A percentile compares a stretch with the other conserved stretches of the same genome.
Conservation (phyloP, 2,329 filamentous ascomycete genomes). For the Diplodia corticola region DNA sequence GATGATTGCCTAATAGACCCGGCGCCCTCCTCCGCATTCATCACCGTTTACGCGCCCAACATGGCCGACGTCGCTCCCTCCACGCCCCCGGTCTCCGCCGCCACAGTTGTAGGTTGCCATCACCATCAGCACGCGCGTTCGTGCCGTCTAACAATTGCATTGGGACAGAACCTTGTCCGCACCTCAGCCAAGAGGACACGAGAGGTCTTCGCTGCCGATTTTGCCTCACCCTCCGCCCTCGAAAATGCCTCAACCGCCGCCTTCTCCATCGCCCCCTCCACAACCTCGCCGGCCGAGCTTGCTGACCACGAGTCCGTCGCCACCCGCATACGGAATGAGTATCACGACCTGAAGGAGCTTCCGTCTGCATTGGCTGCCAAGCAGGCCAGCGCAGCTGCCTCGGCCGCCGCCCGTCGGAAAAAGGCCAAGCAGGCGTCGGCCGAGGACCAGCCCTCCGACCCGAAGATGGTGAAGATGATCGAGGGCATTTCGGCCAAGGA, state of each 20-base stretch:
- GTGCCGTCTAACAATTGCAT: neutral
- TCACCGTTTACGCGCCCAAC: neutral
- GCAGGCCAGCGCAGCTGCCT: conserved; percentile 62
- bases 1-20: conserved; percentile 11
- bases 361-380: conserved; percentile 78
- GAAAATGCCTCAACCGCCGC: conserved; percentile 42
- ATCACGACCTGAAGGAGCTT: conserved; percentile 73
- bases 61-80: conserved; percentile 21
- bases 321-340: conserved; percentile 69
- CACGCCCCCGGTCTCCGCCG: conserved; percentile 6
- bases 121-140: neutral
- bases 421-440: conserved; percentile 55
- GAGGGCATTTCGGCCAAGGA: conserved; percentile 59
- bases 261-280: conserved; percentile 46
- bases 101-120: conserved; percentile 5
- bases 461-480: conserved; percentile 66
- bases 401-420: conserved; percentile 63
- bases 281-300: conserved; percentile 46
- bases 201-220: conserved; percentile 56
- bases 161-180: conserved; percentile 31
- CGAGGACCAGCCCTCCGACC: conserved; percentile 49
- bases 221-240: conserved; percentile 46
- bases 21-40: neutral
- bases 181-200: conserved; percentile 56
- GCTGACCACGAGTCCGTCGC: conserved; percentile 52